phyloP scores from a whole-genome alignment of 257 asterid genomes.

The Fraxinus cuspidata region DNA sequence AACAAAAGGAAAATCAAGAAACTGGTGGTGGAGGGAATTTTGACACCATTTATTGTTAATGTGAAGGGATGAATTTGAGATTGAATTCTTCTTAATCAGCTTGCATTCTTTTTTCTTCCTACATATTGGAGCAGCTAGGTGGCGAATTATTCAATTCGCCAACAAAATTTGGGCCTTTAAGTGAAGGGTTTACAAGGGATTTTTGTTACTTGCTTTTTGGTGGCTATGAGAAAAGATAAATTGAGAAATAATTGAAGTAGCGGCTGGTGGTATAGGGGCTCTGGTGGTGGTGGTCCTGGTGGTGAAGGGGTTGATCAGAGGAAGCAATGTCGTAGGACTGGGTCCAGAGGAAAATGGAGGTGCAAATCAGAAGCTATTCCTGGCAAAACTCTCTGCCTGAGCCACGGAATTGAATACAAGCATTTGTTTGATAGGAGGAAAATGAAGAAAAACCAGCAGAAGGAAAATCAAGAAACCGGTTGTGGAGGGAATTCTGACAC shows the following conservation, averaged over 20 bases:
- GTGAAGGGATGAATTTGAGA: not conserved
- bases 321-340: constrained; percentile 25
- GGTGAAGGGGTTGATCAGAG: constrained; percentile 17
- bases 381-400: constrained; percentile 34
- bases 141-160: constrained; percentile 13
- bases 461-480: not conserved
- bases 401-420: constrained; percentile 8
- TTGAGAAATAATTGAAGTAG: constrained; percentile 24
- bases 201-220: constrained; percentile 10
- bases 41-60: not conserved
- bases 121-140: not conserved
- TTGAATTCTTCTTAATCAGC: not conserved
- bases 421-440: not conserved
- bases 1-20: no score
- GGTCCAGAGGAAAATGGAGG: constrained; percentile 30
- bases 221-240: not conserved
- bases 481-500: constrained; percentile 15
- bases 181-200: not conserved
- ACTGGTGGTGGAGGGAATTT: no score
- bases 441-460: not conserved
- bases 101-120: constrained; percentile 31
- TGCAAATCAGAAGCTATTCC: constrained; percentile 33
- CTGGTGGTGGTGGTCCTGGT: constrained; percentile 13
- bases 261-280: constrained; percentile 6
- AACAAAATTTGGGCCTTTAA: not conserved